These are phyloP conservation scores for Fremontodendron californicum DNA, from an alignment of 345 rosid species.

Conservation along the genomic window DNA sequence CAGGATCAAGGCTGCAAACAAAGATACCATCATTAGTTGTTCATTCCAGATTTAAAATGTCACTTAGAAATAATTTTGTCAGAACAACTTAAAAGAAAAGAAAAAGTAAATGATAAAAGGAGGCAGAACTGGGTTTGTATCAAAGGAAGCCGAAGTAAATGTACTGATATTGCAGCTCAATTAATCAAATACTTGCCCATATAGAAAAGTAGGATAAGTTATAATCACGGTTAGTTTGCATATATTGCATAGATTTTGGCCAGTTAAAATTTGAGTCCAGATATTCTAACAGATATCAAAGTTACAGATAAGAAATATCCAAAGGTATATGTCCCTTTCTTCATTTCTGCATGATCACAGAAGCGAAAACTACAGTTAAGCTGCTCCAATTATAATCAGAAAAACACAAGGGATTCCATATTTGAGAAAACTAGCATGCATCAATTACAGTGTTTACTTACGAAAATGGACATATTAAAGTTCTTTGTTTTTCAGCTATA, in stretches of 20 bases:
- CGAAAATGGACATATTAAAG: background rate
- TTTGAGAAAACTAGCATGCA: background rate
- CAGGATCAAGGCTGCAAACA: constrained; percentile 89
- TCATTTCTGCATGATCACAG: background rate
- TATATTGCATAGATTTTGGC: background rate
- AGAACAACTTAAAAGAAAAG: background rate
- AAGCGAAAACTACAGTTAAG: background rate
- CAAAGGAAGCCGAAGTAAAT: background rate
- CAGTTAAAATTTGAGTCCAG: background rate
- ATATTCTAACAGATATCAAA: background rate
- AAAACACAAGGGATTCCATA: too few species aligned
- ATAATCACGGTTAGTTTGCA: background rate
- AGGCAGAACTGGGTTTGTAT: background rate
- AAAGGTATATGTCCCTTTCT: background rate
- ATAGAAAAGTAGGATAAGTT: background rate
- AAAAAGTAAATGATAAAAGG: background rate
- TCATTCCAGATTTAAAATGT: background rate
- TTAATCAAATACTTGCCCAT: too few species aligned
- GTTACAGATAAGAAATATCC: background rate
- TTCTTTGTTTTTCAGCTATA: background rate
- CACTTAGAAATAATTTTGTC: background rate
- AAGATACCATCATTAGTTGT: constrained; percentile 12
- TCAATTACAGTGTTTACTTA: background rate
- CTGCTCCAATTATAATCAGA: background rate
- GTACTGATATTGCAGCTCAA: too few species aligned